A percentile compares a stretch with the other conserved stretches of the same genome.
Evolutionary conservation across 2,329 filamentous ascomycete genomes (phyloP).

Genomic region (Aspergillus oerlinghausenensis): DNA sequence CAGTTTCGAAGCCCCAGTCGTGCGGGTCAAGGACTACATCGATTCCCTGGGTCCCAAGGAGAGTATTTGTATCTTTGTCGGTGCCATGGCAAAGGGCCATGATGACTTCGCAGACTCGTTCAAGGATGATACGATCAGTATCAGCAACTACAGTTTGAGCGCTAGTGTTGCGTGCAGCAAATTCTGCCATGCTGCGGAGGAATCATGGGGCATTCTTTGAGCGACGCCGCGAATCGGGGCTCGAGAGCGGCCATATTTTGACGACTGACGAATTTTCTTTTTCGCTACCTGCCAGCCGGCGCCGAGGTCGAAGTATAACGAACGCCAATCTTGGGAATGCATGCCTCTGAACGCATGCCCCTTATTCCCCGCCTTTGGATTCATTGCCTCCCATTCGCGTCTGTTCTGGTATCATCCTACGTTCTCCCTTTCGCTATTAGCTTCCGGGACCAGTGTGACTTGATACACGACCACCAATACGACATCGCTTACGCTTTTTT

Average conservation of each 20-base stretch:
- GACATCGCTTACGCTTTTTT: background rate
- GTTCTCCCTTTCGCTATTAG: background rate
- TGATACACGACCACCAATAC: background rate
- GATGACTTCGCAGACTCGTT: constrained; percentile 93
- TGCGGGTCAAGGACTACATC: constrained; percentile 85
- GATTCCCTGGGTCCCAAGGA: constrained; percentile 72
- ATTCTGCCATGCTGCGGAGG: constrained; percentile 97
- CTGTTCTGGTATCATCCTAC: background rate
- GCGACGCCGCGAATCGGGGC: background rate
- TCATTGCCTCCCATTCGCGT: background rate
- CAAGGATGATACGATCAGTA: constrained; percentile 96
- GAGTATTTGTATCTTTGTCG: constrained; percentile 96
- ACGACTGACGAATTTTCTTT: constrained; percentile 27
- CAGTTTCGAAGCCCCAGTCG: constrained; percentile 85
- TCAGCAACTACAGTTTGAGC: constrained; percentile 96
- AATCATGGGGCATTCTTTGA: constrained; percentile 91
- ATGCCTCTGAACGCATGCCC: constrained; percentile 2
- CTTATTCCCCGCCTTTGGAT: constrained; percentile 2
- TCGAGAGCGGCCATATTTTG: constrained; percentile 11
- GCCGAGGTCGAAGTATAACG: constrained; percentile 9
- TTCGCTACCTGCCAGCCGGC: constrained; percentile 16
- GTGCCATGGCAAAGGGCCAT: constrained; percentile 94
- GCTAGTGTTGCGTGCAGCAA: constrained; percentile 99
- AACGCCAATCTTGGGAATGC: constrained; percentile 4
- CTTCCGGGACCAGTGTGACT: background rate